Conservation (phyloP, 768 basidiomycete species). For the Suillus cothurnatus region DNA sequence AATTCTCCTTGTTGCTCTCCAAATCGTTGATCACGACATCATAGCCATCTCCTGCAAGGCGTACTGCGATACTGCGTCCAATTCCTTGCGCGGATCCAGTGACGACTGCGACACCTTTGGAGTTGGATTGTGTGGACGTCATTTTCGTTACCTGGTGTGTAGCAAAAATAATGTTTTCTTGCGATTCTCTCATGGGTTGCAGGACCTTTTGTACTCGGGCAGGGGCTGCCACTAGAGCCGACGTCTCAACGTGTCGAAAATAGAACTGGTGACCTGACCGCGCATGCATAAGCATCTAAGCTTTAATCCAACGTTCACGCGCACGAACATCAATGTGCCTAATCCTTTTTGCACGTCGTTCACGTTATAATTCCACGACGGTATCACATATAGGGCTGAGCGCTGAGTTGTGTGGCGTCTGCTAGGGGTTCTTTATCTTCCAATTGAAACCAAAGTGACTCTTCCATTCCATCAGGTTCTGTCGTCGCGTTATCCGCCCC, state of each 20-base stretch:
- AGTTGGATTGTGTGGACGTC: background rate
- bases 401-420: background rate
- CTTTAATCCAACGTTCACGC: no score
- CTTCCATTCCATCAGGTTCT: background rate
- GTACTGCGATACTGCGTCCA: conserved; percentile 36
- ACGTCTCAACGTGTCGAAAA: background rate
- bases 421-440: background rate
- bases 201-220: background rate
- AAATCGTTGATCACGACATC: conserved; percentile 40
- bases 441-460: background rate
- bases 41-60: conserved; percentile 39
- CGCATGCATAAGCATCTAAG: background rate
- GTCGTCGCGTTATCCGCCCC: background rate
- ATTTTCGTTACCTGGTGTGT: background rate
- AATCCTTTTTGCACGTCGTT: background rate
- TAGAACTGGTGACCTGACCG: background rate
- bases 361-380: background rate
- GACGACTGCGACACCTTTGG: conserved; percentile 33
- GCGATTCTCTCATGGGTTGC: background rate
- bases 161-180: background rate
- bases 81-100: conserved; percentile 37
- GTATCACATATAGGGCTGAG: background rate
- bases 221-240: background rate
- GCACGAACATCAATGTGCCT: no score
- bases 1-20: conserved; percentile 15